Conservation (phyloP, 2,329 filamentous ascomycete genomes). For the Paecilomyces sp. region DNA sequence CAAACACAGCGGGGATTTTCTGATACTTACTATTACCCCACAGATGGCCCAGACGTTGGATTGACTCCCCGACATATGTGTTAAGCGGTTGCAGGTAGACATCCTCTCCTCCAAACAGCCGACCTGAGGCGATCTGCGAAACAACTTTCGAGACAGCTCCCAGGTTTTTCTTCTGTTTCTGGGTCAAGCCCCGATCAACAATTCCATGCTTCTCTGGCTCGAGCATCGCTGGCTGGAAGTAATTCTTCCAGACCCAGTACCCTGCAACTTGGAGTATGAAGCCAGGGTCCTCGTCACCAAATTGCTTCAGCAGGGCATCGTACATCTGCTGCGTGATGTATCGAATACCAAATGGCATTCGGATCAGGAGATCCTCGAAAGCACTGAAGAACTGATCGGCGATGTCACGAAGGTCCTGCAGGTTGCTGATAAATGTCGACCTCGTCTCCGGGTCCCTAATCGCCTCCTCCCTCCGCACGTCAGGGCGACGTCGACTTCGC, state of each 20-base stretch:
- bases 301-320: constrained; percentile 66
- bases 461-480: constrained; percentile 86
- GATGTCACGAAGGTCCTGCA: constrained; percentile 90
- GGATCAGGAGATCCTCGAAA: constrained; percentile 74
- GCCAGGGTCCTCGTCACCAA: constrained; percentile 70
- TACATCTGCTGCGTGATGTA: constrained; percentile 84
- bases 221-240: constrained; percentile 82
- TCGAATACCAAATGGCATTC: constrained; percentile 88
- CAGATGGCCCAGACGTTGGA: constrained; percentile 69
- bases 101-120: constrained; percentile 87
- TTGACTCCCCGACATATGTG: constrained; percentile 78
- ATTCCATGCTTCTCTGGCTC: constrained; percentile 90
- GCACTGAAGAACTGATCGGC: constrained; percentile 81
- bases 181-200: constrained; percentile 79
- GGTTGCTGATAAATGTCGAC: constrained; percentile 84
- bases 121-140: constrained; percentile 78
- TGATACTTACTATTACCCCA: constrained; percentile 54
- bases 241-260: constrained; percentile 90
- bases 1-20: neutral
- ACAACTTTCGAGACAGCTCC: constrained; percentile 87
- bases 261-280: constrained; percentile 75
- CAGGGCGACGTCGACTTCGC: constrained; percentile 70
- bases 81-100: constrained; percentile 94
- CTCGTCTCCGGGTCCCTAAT: constrained; percentile 92
- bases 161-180: constrained; percentile 87